Conservation (phyloP, 345 rosid species). For the Salix udensis region DNA sequence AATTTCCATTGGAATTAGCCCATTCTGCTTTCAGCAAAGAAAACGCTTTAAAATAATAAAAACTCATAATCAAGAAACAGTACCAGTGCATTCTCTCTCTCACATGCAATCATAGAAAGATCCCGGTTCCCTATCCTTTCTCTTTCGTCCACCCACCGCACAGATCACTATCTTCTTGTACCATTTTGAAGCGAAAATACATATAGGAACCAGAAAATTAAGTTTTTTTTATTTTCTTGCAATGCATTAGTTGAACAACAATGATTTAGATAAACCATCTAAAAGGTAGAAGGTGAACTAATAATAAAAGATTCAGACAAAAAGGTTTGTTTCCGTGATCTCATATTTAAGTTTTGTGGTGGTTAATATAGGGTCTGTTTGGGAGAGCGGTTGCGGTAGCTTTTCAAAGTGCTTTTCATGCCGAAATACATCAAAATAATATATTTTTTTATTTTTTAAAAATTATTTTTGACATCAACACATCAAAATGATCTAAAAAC, state of each 20-base stretch:
- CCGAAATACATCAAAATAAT: too few species aligned
- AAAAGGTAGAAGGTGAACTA: too few species aligned
- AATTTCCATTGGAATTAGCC: background rate
- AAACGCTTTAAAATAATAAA: background rate
- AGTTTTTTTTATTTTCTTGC: background rate
- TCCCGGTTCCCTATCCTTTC: background rate
- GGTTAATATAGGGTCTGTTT: too few species aligned
- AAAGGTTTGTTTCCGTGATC: too few species aligned
- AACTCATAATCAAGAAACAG: background rate
- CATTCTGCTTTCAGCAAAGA: background rate
- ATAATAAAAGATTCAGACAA: too few species aligned
- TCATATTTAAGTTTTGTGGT: too few species aligned
- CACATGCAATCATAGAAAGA: background rate
- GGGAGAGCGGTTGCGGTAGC: too few species aligned
- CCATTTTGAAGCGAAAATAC: background rate
- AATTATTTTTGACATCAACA: too few species aligned
- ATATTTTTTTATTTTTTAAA: too few species aligned
- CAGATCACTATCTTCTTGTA: background rate
- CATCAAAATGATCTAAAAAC: too few species aligned
- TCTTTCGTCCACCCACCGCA: background rate
- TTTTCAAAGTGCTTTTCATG: too few species aligned
- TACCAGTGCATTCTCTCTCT: background rate
- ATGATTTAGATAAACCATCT: too few species aligned
- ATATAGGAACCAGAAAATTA: background rate
- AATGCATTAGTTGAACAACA: background rate